Base-by-base conservation (phyloP, 805 yeast species). In the Saccharomycopsis lassenensis region DNA sequence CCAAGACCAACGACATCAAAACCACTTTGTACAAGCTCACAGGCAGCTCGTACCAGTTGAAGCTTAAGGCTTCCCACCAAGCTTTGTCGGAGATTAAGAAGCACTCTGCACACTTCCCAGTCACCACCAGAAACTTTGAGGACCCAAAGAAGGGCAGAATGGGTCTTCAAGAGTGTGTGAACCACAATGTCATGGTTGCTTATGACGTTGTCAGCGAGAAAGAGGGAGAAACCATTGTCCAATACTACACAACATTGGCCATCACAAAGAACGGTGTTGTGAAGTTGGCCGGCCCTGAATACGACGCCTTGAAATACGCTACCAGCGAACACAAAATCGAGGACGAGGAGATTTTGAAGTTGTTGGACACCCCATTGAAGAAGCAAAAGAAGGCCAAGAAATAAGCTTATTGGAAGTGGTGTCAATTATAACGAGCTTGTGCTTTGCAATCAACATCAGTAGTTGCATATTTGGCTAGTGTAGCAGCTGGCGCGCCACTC, bases 11-110 rank as follows among this genome's bases (percentile, higher is more conserved):
- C 22, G 71, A 73, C 48, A 63, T 67, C 52, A 70, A 70, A 52
- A 79, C 89, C 46, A 68, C 84, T 32, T 64, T 81, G 48, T 79
- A 70, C 68, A 79, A 79, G 60, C 67, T 77, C 56, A 74, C 82
- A 34, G 84, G 83, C 47, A 69, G 63, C 53, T 65, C 69, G 27
- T 80, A 80, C 59, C 66, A 74, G 43, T 69, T 80, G 57, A 77
- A 76, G 62, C 67, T 81, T 59, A 75, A 75, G 61, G 64, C 82
- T 28, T 76, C 87, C 30, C 79, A 80, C 48, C 62, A 67, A 46
- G 74, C 72, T 19, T 67, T 75, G 55, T 66, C 73, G 41, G 85
- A 79, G 51, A 67, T 78, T 56, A 80, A 76, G 62, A 65, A 66
- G 56, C 74, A 74, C 57, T 69, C 73, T 36, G 69, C 74, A 21